Evolutionary conservation across 2,329 filamentous ascomycete species (phyloP).

Genomic region (Aspergillus aculeatinus): DNA sequence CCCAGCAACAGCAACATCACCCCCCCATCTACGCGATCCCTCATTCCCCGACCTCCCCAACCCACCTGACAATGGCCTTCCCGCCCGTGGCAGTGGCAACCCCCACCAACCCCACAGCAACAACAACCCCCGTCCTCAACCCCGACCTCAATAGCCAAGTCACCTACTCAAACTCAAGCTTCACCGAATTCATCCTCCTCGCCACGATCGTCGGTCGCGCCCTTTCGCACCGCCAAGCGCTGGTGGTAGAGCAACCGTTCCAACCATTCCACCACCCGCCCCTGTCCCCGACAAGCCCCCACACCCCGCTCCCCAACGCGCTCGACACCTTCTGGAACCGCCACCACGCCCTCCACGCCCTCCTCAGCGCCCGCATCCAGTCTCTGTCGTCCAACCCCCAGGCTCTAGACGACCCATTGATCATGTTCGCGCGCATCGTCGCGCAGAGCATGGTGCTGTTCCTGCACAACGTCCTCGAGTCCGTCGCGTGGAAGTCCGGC

Average conservation of each 20-base stretch:
- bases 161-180: conserved; percentile 10
- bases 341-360: conserved; percentile 19
- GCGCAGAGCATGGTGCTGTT: conserved; percentile 21
- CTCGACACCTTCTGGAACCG: conserved; percentile 19
- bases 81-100: background rate
- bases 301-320: background rate
- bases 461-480: conserved; percentile 21
- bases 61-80: background rate
- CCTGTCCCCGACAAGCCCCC: background rate
- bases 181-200: conserved; percentile 35
- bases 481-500: conserved; percentile 20
- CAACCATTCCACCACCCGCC: conserved; percentile 3
- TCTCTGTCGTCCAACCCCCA: conserved; percentile 12
- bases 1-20: background rate
- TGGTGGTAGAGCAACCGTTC: conserved; percentile 17
- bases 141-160: background rate
- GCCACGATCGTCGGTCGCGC: conserved; percentile 28
- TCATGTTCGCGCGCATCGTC: conserved; percentile 20
- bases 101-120: conserved; percentile 2
- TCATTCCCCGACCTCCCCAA: background rate
- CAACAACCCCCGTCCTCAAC: background rate
- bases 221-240: conserved; percentile 18
- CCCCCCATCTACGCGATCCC: background rate
- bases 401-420: conserved; percentile 16
- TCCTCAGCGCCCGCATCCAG: conserved; percentile 18